Percentiles rank a stretch among this genome's conserved stretches.
Evolutionary conservation across 1,284 basidiomycete genomes (phyloP).

Genomic region (Trametes pubescens): DNA sequence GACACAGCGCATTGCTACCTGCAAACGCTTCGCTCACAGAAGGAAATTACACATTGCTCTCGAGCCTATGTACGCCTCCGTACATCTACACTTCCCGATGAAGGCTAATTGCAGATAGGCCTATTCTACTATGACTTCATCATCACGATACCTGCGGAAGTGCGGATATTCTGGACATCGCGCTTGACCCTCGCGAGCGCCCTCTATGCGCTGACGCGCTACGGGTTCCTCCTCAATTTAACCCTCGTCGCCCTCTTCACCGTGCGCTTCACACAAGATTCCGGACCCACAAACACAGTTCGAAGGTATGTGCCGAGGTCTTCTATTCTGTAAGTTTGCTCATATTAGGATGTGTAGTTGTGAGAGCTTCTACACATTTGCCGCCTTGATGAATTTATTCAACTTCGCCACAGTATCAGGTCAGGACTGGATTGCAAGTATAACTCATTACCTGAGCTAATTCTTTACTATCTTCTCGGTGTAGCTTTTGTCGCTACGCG

Average conservation of each 20-base stretch:
- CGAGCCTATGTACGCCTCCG: not conserved
- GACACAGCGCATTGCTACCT: not conserved
- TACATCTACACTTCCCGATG: not conserved
- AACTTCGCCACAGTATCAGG: constrained; percentile 3
- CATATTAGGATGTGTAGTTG: not conserved
- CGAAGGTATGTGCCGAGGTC: not conserved
- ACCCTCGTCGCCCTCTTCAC: not conserved
- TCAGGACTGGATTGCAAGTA: not conserved
- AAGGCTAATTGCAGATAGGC: not conserved
- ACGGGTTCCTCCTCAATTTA: not conserved
- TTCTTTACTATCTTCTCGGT: not conserved
- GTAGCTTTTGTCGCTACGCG: constrained; percentile 5
- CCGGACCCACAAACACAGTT: not conserved
- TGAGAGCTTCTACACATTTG: not conserved
- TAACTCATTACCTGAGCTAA: not conserved
- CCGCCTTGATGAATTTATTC: not conserved
- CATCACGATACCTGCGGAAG: not conserved
- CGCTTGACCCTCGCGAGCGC: not conserved
- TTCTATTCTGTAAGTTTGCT: not conserved
- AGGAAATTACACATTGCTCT: not conserved
- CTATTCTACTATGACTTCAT: constrained; percentile 7
- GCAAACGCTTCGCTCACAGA: not conserved
- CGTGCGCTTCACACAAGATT: not conserved
- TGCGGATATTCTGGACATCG: not conserved
- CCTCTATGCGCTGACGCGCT: not conserved